Evolutionary conservation across 306 rosid genomes (phyloP), one percentile per base, ranked within the genome.

Genomic region (Ormosia emarginata): DNA sequence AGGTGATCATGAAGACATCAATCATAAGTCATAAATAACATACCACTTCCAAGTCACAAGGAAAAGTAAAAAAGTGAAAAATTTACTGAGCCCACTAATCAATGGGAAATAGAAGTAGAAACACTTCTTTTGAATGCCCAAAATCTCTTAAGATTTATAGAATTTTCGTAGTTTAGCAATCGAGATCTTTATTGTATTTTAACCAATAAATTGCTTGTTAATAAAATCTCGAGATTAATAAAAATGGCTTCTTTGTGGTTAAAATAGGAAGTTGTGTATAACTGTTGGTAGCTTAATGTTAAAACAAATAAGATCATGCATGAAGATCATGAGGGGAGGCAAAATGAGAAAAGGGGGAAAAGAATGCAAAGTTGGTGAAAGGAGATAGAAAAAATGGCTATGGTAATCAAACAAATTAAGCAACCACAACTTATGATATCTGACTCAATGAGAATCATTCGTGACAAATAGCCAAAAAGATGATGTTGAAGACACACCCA

Each of bases 401-500:
- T 33, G 24, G 0, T 10, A 56, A 63, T 64, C 36, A 50, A 66
- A 56, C 13, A 79, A 66, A 57, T 36, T 71, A 12, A 39, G 11
- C 12, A 47, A n/a, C 15, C 36, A 74, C n/a, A 44, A 56, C 1
- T 43, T 66, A 13, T 39, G 9, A 53, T 8, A 15, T 81, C 8
- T 1, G 1, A 8, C 5, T 30, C 3, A 71, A 71, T 12, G 24
- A 9, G 0, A 62, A 36, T 2, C 13, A 46, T 15, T 4, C 6
- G 2, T 5, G 5, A 34, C 36, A 24, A 30, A 18, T 15, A 36
- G 7, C 0, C 4, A 0, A 33, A 46, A 34, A 40, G n/a, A 13
- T 49, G 37, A 58, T 33, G 18, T 14, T 55, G 9, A 71, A 75
- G 37, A 58, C 44, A 73, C 53, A 79, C 80, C 75, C 75, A 77